These are phyloP conservation scores for Beverwykella pulmonaria DNA, from an alignment of 495 filamentous ascomycete genomes.

Conservation along the genomic window DNA sequence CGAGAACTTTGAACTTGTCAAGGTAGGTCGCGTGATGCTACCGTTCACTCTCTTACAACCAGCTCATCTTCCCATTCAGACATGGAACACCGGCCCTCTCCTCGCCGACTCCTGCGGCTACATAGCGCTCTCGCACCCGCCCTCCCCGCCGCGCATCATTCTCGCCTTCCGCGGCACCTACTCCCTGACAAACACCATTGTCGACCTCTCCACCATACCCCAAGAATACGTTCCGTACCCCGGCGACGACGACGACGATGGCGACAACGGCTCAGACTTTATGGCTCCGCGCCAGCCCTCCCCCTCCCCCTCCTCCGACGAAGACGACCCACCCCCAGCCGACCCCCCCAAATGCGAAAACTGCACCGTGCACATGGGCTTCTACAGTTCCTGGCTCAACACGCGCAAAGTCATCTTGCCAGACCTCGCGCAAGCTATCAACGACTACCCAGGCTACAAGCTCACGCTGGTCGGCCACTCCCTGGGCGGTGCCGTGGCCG, in stretches of 20 bases:
- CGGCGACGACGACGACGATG: conserved; percentile 51
- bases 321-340: conserved; percentile 24
- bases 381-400: conserved; percentile 78
- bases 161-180: conserved; percentile 97
- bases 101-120: conserved; percentile 93
- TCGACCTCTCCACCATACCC: conserved; percentile 83
- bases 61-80: conserved; percentile 46
- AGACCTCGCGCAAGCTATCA: conserved; percentile 56
- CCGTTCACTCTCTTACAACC: neutral
- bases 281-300: conserved; percentile 13
- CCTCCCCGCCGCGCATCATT: conserved; percentile 65
- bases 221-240: conserved; percentile 91
- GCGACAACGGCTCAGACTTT: conserved; percentile 22
- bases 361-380: conserved; percentile 91
- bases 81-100: conserved; percentile 87
- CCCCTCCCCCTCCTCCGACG: neutral
- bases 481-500: conserved; percentile 88
- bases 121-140: conserved; percentile 77
- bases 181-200: conserved; percentile 83
- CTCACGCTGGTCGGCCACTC: conserved; percentile 86
- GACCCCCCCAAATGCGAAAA: conserved; percentile 60
- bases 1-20: conserved; percentile 72
- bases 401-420: conserved; percentile 67
- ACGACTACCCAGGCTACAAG: conserved; percentile 67
- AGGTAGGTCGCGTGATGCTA: conserved; percentile 48